phyloP scores from a whole-genome alignment of 306 rosid species.

The Astragalus membranaceus region DNA sequence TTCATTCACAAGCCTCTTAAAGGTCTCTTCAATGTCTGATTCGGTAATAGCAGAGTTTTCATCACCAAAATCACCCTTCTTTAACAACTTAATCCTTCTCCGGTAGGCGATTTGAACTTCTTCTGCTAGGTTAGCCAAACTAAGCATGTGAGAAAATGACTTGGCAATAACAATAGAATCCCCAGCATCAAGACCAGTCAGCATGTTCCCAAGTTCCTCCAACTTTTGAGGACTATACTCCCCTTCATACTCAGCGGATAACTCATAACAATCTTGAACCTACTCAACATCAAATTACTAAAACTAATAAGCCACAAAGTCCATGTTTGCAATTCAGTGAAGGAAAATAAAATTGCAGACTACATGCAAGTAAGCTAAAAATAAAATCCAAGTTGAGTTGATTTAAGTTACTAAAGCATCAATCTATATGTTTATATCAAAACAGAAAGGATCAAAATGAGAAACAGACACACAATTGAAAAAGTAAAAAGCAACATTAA shows the following conservation, averaged over 20 bases:
- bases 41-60: slow-evolving; percentile 93
- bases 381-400: neutral
- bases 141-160: slow-evolving; percentile 98
- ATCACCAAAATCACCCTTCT: slow-evolving; percentile 95
- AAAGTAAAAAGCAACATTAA: no score
- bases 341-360: neutral
- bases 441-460: slow-evolving; percentile 1
- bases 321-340: neutral
- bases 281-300: slow-evolving; percentile 28
- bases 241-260: slow-evolving; percentile 93
- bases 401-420: neutral
- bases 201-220: slow-evolving; percentile 89
- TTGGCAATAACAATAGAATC: slow-evolving; percentile 91
- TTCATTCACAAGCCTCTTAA: slow-evolving; percentile 82
- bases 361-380: neutral
- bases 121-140: slow-evolving; percentile 91
- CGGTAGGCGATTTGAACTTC: slow-evolving; percentile 98
- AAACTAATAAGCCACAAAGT: slow-evolving; percentile 12
- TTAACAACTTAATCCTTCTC: slow-evolving; percentile 80
- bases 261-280: slow-evolving; percentile 98
- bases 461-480: neutral
- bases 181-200: slow-evolving; percentile 95
- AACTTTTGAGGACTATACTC: slow-evolving; percentile 54
- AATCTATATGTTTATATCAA: neutral
- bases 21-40: slow-evolving; percentile 93